Conservation (phyloP, 1,284 basidiomycete species). For the Trichosporon faecale region DNA sequence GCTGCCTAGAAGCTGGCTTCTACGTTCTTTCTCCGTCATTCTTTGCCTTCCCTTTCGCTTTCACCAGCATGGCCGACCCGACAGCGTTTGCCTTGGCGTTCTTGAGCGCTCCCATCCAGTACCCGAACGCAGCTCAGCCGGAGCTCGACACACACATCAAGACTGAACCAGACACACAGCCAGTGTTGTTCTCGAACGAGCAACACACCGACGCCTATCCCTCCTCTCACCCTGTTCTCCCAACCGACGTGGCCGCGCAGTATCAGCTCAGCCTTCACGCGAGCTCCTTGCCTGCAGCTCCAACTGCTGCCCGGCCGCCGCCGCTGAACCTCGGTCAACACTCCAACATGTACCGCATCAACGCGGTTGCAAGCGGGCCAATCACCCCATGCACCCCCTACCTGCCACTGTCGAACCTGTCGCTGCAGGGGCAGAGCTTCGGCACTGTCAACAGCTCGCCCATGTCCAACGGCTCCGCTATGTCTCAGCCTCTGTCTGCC, state of each 20-base stretch:
- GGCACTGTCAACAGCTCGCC: conserved; percentile 2
- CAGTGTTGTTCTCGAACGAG: not conserved
- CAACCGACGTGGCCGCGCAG: not conserved
- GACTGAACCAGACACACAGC: conserved; percentile 3
- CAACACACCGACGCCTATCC: conserved; percentile 5
- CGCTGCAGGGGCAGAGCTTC: not conserved
- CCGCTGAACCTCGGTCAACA: not conserved
- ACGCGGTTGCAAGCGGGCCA: not conserved
- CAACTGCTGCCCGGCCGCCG: not conserved
- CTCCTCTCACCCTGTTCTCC: not conserved
- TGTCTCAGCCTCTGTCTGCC: not conserved
- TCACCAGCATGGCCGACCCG: not conserved
- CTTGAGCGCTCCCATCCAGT: not conserved
- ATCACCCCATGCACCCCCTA: conserved; percentile 1
- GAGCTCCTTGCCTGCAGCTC: not conserved
- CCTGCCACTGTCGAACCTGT: not conserved
- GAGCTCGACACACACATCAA: conserved; percentile 3
- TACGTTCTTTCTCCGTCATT: not conserved
- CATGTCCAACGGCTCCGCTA: not conserved
- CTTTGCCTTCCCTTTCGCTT: not conserved
- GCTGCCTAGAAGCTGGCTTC: conserved; percentile 4
- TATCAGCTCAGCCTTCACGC: not conserved
- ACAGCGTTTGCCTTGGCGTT: conserved; percentile 4
- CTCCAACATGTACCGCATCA: not conserved
- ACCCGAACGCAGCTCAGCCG: not conserved